Percentiles rank a stretch among this genome's conserved stretches.
These are phyloP conservation scores for Berberis thunbergii DNA, from an alignment of 164 flowering plant species.

Conservation along the genomic window DNA sequence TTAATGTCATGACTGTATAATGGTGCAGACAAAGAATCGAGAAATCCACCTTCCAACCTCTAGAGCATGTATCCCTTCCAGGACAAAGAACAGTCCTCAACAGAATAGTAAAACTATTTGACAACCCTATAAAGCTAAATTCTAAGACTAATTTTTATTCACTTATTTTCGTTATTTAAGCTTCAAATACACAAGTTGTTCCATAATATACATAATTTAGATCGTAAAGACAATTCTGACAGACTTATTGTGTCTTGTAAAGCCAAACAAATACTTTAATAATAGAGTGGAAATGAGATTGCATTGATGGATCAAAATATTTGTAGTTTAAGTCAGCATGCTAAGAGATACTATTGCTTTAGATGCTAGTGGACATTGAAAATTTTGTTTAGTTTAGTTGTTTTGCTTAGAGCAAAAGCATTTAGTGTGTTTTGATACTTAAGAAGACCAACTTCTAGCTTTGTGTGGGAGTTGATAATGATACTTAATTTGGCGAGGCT, in stretches of 20 bases:
- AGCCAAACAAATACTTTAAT: constrained; percentile 15
- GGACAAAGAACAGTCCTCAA: constrained; percentile 1
- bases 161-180: constrained; percentile 7
- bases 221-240: background rate
- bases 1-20: no score
- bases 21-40: constrained; percentile 23
- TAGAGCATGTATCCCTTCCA: constrained; percentile 8
- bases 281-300: constrained; percentile 2
- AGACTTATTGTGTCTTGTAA: constrained; percentile 6
- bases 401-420: constrained; percentile 1
- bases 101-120: constrained; percentile 15
- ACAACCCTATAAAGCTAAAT: background rate
- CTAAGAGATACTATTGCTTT: constrained; percentile 3
- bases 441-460: background rate
- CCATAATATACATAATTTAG: constrained; percentile 8
- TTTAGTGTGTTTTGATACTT: background rate
- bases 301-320: constrained; percentile 7
- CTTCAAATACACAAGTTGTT: constrained; percentile 10
- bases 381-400: constrained; percentile 4
- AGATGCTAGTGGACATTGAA: constrained; percentile 10
- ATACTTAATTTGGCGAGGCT: no score
- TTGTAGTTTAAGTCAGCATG: constrained; percentile 7
- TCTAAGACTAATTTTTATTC: constrained; percentile 9
- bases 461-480: background rate
- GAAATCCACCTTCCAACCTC: constrained; percentile 24